Conservation (phyloP, 208 protist genomes). For the Wallacemonas sp. region DNA sequence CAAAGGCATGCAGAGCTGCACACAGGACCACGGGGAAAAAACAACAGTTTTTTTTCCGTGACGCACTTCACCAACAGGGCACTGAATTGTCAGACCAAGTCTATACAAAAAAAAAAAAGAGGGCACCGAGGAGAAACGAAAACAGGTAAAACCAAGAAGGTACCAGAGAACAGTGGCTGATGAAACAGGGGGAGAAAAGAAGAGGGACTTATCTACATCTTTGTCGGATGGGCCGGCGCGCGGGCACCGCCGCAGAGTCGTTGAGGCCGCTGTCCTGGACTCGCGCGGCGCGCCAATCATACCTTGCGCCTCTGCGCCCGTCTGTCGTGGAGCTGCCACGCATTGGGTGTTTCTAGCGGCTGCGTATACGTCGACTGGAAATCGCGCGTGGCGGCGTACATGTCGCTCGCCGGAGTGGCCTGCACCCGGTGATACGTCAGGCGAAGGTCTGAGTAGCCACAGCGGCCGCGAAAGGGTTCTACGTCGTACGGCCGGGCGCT, state of each 20-base stretch:
- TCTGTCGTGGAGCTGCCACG: conserved; percentile 10
- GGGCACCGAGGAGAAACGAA: conserved; percentile 2
- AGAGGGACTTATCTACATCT: neutral
- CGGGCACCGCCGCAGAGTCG: too few relatives aligned
- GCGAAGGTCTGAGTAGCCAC: conserved; percentile 10
- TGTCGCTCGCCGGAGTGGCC: conserved; percentile 3
- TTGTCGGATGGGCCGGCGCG: too few relatives aligned
- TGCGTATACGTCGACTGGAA: neutral
- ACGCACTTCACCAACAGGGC: too few relatives aligned
- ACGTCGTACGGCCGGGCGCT: conserved; percentile 13
- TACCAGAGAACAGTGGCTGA: neutral
- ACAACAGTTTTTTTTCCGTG: too few relatives aligned
- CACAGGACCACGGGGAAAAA: too few relatives aligned
- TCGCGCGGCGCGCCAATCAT: too few relatives aligned
- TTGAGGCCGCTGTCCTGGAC: too few relatives aligned
- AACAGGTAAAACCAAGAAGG: neutral
- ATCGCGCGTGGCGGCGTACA: conserved; percentile 10
- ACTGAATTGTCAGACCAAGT: too few relatives aligned
- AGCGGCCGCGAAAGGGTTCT: conserved; percentile 12
- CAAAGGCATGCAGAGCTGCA: too few relatives aligned
- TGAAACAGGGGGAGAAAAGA: neutral
- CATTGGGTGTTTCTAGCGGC: conserved; percentile 16
- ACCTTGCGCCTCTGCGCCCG: too few relatives aligned
- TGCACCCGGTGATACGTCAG: conserved; percentile 16
- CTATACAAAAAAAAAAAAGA: conserved; percentile 4